Base-by-base conservation (phyloP, 2,329 filamentous ascomycete genomes). In the Colletotrichum sp. region DNA sequence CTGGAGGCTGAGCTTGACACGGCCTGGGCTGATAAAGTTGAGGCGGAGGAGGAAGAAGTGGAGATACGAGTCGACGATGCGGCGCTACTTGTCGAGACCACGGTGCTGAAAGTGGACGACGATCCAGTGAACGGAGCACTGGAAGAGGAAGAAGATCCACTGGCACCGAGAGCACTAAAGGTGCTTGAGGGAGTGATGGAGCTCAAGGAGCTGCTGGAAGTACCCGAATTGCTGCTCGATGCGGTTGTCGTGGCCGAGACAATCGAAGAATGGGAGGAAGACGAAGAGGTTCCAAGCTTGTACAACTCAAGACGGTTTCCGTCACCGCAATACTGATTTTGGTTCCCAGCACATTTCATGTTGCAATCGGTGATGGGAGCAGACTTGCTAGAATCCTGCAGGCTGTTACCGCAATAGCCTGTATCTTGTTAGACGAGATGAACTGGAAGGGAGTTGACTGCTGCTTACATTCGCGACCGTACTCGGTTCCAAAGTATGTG, bases 351-450 rank as follows among this genome's bases (percentile, higher is more conserved):
- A 72, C 85, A 87, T 15, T 78, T 78, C 84, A 87, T 85, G 78
- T 78, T 83, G 79, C 86, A 86, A 44, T 86, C 84, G 8, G 76
- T 69, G 21, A 82, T 76, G 1, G 82, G 77, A 8, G 84, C 85
- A 24, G 79, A 57, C 9, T 77, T 80, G 77, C 84, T 86, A 30
- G 80, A 80, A 10, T 78, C 75, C 34, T 80, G 80, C 21, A 88
- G 79, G 21, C 68, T 80, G 71, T 87, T 83, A 16, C 84, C 86
- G 71, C 86, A 88, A 75, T 84, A 87, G 80, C 83, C 81, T 82
- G 55, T 15, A 59, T 52, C 15, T 13, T 13, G 28, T 72, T 16
- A 77, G 70, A 32, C 12, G 21, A 5, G 21, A n/a, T 6, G 10
- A 21, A 18, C 1, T 18, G 13, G 8, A 15, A 63, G 15, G 28